Evolutionary conservation across 139 green algal genomes (phyloP).

Genomic region (Nannochloris sp.): DNA sequence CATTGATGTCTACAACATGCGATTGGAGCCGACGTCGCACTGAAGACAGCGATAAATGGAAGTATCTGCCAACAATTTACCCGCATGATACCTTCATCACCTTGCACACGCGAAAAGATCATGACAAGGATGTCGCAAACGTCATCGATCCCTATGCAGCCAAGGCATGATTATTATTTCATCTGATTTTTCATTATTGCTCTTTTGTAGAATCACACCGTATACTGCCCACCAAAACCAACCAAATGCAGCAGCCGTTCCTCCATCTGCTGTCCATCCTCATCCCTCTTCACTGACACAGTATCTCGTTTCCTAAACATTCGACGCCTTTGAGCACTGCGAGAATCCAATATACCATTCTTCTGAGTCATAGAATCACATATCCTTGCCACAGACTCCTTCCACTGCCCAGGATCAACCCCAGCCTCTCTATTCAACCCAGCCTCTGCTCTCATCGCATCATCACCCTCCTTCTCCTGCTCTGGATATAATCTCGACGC

Average conservation of each 20-base stretch:
- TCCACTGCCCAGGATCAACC: neutral
- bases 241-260: too few relatives aligned
- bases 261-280: too few relatives aligned
- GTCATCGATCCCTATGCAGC: neutral
- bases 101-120: constrained; percentile 16
- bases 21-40: constrained; percentile 51
- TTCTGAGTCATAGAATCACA: neutral
- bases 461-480: constrained; percentile 26
- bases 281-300: too few relatives aligned
- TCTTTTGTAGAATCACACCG: too few relatives aligned
- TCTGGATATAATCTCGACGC: constrained; percentile 48
- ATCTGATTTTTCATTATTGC: too few relatives aligned
- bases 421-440: neutral
- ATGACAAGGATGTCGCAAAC: neutral
- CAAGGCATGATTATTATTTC: neutral
- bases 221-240: too few relatives aligned
- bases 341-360: too few relatives aligned
- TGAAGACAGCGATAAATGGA: constrained; percentile 28
- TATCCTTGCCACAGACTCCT: neutral
- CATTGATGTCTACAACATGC: constrained; percentile 47
- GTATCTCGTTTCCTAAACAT: too few relatives aligned
- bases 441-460: constrained; percentile 8
- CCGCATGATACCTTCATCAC: constrained; percentile 60
- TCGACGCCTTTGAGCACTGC: too few relatives aligned
- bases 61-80: constrained; percentile 83